Percentiles rank a stretch among this genome's conserved stretches.
These are phyloP conservation scores for Parmales sp. DNA, from an alignment of 108 stramenopile genomes.

Conservation along the genomic window DNA sequence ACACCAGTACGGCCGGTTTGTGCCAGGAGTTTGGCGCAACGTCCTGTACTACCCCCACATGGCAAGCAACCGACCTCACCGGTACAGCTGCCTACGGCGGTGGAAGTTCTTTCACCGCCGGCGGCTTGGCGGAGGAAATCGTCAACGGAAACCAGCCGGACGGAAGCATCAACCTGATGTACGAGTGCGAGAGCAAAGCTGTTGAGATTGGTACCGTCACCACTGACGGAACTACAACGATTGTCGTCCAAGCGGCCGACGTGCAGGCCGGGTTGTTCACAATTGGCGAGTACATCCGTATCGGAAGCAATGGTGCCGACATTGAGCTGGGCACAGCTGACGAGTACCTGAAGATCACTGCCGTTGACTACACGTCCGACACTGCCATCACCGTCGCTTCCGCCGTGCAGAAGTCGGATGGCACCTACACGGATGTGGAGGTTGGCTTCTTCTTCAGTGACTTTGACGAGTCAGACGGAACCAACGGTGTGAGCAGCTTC, in stretches of 20 bases:
- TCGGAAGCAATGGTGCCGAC: slow-evolving; percentile 26
- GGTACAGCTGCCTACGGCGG: neutral
- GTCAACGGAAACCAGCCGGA: slow-evolving; percentile 55
- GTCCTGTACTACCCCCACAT: no score
- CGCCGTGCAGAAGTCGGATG: slow-evolving; percentile 15
- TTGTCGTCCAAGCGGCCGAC: slow-evolving; percentile 2
- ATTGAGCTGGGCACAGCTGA: slow-evolving; percentile 18
- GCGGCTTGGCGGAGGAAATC: slow-evolving; percentile 23
- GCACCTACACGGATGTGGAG: slow-evolving; percentile 45
- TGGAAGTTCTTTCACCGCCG: slow-evolving; percentile 3
- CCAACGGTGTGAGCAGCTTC: slow-evolving; percentile 40
- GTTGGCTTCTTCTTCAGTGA: slow-evolving; percentile 58
- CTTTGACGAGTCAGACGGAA: slow-evolving; percentile 37
- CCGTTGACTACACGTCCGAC: slow-evolving; percentile 19
- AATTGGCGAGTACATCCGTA: slow-evolving; percentile 30
- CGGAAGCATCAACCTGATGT: slow-evolving; percentile 49
- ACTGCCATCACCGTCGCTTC: slow-evolving; percentile 12
- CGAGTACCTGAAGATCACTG: slow-evolving; percentile 26
- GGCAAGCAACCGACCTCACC: slow-evolving; percentile 23
- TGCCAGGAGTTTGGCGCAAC: no score
- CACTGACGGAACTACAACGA: neutral
- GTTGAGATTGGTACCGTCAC: slow-evolving; percentile 1
- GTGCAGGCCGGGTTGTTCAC: neutral
- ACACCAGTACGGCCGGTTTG: neutral
- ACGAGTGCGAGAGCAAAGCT: slow-evolving; percentile 52